Percentiles rank a stretch among this genome's conserved stretches.
Evolutionary conservation across 2,329 filamentous ascomycete genomes (phyloP).

Genomic region (Albophoma yamanashiensis): DNA sequence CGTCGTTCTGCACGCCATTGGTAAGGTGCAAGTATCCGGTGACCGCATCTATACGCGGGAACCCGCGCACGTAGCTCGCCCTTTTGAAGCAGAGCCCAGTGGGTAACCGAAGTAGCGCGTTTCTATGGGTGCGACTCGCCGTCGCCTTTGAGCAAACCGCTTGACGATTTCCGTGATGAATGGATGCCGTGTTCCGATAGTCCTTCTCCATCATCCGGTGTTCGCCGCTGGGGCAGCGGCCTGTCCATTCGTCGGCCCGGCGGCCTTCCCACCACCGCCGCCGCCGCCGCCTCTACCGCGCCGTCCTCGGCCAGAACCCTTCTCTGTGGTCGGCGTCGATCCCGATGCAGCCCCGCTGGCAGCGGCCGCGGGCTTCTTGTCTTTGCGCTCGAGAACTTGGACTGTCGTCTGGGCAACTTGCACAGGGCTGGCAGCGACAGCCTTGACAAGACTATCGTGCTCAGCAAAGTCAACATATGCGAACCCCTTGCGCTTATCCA

Average conservation of each 20-base stretch:
- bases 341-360: not conserved
- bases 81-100: not conserved
- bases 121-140: not conserved
- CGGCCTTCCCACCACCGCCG: constrained; percentile 8
- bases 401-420: constrained; percentile 77
- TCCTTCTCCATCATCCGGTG: constrained; percentile 2
- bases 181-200: not conserved
- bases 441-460: constrained; percentile 60
- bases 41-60: not conserved
- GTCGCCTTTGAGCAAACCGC: not conserved
- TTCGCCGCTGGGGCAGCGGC: constrained; percentile 1
- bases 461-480: constrained; percentile 85
- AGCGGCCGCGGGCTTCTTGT: constrained; percentile 31
- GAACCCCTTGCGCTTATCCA: constrained; percentile 90
- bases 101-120: not conserved
- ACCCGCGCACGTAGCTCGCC: not conserved
- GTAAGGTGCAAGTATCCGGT: not conserved
- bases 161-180: not conserved
- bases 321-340: constrained; percentile 6
- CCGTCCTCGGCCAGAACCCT: constrained; percentile 11
- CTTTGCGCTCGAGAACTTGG: constrained; percentile 75
- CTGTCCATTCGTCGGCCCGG: constrained; percentile 3
- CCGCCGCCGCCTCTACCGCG: constrained; percentile 5
- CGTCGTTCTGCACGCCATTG: not conserved
- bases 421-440: constrained; percentile 72